Evolutionary conservation across 129 eudicot species (phyloP).

Genomic region (Flaveria bidentis): DNA sequence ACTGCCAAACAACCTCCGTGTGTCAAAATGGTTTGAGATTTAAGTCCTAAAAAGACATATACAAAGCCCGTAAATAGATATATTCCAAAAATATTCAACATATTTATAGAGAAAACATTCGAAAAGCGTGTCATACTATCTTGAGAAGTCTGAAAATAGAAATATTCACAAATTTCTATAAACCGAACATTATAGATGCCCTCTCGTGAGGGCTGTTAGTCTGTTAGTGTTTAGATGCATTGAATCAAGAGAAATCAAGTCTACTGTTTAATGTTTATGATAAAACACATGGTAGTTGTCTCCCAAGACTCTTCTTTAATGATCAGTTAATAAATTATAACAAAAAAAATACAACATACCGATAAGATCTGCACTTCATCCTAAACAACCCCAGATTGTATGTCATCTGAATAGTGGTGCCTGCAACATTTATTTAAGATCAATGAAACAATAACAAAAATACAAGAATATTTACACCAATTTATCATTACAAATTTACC

Average conservation of each 20-base stretch:
- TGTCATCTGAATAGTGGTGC: slow-evolving; percentile 4
- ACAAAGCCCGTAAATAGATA: background rate
- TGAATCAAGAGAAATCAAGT: background rate
- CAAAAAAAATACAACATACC: background rate
- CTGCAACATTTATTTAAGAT: slow-evolving; percentile 1
- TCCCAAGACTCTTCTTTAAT: slow-evolving; percentile 20
- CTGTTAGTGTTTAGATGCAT: slow-evolving; percentile 5
- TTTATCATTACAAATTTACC: background rate
- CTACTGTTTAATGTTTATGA: background rate
- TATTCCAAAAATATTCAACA: background rate
- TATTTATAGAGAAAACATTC: background rate
- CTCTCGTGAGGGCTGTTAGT: slow-evolving; percentile 11
- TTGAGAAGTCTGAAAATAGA: background rate
- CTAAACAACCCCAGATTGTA: slow-evolving; percentile 1
- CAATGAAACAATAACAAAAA: background rate
- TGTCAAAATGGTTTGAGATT: background rate
- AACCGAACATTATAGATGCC: background rate
- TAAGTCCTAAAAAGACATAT: background rate
- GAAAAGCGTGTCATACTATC: background rate
- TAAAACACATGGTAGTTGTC: slow-evolving; percentile 28
- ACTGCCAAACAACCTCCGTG: too few relatives aligned
- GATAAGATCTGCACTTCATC: slow-evolving; percentile 10
- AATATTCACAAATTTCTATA: background rate
- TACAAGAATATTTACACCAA: background rate
- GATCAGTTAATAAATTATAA: background rate